Base-by-base conservation (phyloP, 768 basidiomycete species). In the Russula foetens region DNA sequence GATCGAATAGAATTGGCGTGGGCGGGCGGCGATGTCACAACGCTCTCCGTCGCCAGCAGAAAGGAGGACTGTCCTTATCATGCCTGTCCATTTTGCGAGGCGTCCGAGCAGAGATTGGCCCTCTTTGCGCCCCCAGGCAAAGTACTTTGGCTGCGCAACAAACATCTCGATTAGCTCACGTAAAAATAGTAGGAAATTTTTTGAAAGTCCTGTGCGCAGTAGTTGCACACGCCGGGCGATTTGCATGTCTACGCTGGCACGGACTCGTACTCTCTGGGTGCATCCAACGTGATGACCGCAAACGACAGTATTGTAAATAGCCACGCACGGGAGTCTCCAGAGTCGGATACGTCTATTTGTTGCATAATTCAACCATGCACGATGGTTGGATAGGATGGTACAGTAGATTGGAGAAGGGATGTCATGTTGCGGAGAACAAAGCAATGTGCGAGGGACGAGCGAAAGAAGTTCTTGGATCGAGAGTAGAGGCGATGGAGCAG, bases 381-480 rank as follows among this genome's bases (percentile, higher is more conserved):
- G 65, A 64, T 4, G 59, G 43, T 21, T 61, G 43, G n/a, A 46
- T 26, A 4, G 63, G 63, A 41, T 66, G 56, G 38, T n/a, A n/a
- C n/a, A n/a, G 55, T 26, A 41, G n/a, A 66, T 66, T 2, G 56
- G 44, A 8, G 63, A 41, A 5, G 58, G 47, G 21, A 29, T 7
- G 29, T 45, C 47, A 43, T 41, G 41, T n/a, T 57, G 46, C 2
- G 68, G 53, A 14, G 76, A 62, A 4, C 69, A 52, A 28, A 80
- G 66, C 26, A 81, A 73, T 38, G 75, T 3, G 66, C 67, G 38
- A 86, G 72, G 45, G 82, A 65, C 9, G 67, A 61, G 51, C 70
- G 70, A 38, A 85, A 74, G 39, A 84, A 69, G 19, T 60, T 69
- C 11, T 71, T 69, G 26, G 81, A 76, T 67, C 84, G 79, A 14